phyloP scores from a whole-genome alignment of 2,329 filamentous ascomycete genomes.

The Diaporthe vaccinii region DNA sequence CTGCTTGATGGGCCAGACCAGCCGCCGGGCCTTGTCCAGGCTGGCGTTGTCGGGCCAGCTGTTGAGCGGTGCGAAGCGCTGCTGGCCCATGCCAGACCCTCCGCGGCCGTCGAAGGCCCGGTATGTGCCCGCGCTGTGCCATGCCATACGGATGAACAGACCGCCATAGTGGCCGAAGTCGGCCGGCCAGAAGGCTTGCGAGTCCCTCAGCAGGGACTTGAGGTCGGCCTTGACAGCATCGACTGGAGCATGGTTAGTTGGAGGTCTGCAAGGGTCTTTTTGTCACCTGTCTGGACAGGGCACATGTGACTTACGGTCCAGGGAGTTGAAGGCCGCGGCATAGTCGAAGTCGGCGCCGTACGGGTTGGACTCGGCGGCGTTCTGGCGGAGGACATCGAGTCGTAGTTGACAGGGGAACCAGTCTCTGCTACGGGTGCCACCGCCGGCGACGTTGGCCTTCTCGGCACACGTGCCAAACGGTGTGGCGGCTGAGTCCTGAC shows the following conservation, averaged over 20 bases:
- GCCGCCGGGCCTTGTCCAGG: conserved; percentile 81
- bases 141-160: conserved; percentile 84
- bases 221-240: conserved; percentile 80
- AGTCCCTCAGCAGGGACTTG: conserved; percentile 78
- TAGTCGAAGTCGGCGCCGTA: conserved; percentile 76
- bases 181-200: conserved; percentile 85
- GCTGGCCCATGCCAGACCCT: conserved; percentile 75
- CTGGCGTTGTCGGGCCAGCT: conserved; percentile 82
- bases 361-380: conserved; percentile 72
- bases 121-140: conserved; percentile 86
- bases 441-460: conserved; percentile 62
- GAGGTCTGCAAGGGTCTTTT: neutral
- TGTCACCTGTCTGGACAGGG: too few relatives aligned
- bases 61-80: conserved; percentile 79
- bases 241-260: conserved; percentile 48
- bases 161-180: conserved; percentile 87
- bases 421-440: conserved; percentile 74
- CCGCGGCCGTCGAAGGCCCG: conserved; percentile 81
- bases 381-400: conserved; percentile 78
- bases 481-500: conserved; percentile 4
- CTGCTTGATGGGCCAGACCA: conserved; percentile 84
- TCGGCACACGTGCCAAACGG: conserved; percentile 40
- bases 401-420: conserved; percentile 79
- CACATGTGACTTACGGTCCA: conserved; percentile 62
- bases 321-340: conserved; percentile 75